A percentile compares a stretch with the other conserved stretches of the same genome.
Conservation (phyloP, 805 yeast genomes). For the Lipomyces orientalis region DNA sequence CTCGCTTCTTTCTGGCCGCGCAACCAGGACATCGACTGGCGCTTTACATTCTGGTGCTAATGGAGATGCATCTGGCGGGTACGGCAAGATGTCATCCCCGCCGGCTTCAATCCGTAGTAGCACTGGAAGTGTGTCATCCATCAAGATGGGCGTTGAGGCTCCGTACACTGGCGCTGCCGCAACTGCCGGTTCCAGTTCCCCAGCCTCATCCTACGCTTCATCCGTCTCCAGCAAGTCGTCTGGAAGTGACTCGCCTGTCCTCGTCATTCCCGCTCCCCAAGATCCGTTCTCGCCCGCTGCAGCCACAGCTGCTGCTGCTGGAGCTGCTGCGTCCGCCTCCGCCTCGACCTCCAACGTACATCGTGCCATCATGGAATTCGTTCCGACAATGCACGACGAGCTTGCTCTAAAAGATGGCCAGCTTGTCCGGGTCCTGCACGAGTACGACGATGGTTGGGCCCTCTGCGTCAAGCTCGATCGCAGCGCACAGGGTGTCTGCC, state of each 20-base stretch:
- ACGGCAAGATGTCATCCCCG: constrained; percentile 14
- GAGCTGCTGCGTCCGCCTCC: constrained; percentile 18
- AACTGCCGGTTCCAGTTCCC: background rate
- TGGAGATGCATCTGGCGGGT: background rate
- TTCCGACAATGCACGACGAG: constrained; percentile 41
- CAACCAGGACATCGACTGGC: constrained; percentile 30
- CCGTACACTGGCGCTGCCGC: constrained; percentile 9
- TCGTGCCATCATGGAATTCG: constrained; percentile 39
- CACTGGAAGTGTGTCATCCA: constrained; percentile 9
- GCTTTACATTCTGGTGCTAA: constrained; percentile 10
- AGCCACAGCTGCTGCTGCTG: constrained; percentile 11
- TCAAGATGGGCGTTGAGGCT: constrained; percentile 7
- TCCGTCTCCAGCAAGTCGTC: constrained; percentile 19
- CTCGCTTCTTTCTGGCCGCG: constrained; percentile 34
- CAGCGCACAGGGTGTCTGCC: constrained; percentile 37
- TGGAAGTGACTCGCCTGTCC: constrained; percentile 12
- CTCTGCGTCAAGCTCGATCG: constrained; percentile 37
- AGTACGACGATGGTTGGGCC: constrained; percentile 42
- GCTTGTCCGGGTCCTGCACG: constrained; percentile 38
- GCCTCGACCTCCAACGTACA: constrained; percentile 35
- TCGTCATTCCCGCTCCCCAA: constrained; percentile 21
- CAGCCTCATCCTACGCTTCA: constrained; percentile 16
- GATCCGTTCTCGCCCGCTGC: constrained; percentile 11
- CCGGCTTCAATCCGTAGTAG: constrained; percentile 8
- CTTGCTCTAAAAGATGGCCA: constrained; percentile 39